phyloP scores from a whole-genome alignment of 495 filamentous ascomycete species.

The Trichoderma virens region DNA sequence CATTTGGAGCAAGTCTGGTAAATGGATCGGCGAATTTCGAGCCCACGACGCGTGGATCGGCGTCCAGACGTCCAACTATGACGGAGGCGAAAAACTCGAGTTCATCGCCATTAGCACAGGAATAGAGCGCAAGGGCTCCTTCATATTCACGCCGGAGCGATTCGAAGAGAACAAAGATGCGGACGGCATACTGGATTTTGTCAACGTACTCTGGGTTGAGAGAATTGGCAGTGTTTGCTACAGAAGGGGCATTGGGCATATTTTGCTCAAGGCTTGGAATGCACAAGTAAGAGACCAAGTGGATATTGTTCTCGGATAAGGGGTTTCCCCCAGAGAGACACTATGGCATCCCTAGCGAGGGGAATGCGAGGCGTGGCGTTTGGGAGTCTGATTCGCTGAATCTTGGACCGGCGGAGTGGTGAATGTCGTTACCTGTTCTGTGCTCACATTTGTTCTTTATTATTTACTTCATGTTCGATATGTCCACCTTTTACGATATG shows the following conservation, averaged over 20 bases:
- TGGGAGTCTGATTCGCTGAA: background rate
- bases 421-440: background rate
- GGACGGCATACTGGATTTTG: conserved; percentile 16
- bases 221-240: conserved; percentile 13
- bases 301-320: conserved; percentile 11
- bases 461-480: no score
- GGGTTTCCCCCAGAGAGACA: background rate
- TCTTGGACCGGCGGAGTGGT: background rate
- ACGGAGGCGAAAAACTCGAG: conserved; percentile 12
- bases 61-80: conserved; percentile 13
- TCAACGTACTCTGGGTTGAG: conserved; percentile 15
- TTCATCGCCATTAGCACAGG: conserved; percentile 13
- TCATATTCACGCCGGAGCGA: conserved; percentile 19
- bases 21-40: conserved; percentile 8
- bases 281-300: conserved; percentile 7
- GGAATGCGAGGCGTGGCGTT: background rate
- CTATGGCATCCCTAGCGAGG: background rate
- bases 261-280: conserved; percentile 11
- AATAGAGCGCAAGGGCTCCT: conserved; percentile 12
- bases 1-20: conserved; percentile 9
- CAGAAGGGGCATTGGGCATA: conserved; percentile 13
- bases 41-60: conserved; percentile 13
- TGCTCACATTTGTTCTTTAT: background rate
- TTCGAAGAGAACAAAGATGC: conserved; percentile 16
- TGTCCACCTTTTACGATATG: no score